Evolutionary conservation across 2,329 filamentous ascomycete genomes (phyloP).

Genomic region (Penicillium sp.): DNA sequence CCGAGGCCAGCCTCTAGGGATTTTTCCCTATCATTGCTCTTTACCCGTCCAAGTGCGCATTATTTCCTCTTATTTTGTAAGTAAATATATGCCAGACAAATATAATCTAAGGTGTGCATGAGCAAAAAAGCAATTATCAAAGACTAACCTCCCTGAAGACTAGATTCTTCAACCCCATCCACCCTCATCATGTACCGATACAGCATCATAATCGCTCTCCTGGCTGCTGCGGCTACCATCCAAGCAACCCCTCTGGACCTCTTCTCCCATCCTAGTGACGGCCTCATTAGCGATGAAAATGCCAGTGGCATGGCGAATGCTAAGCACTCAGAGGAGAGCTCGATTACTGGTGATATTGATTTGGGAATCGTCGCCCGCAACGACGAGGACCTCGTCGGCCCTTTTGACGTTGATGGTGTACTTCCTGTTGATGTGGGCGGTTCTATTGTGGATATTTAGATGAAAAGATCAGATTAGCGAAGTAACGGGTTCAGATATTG

Average conservation of each 20-base stretch:
- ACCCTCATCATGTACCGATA: neutral
- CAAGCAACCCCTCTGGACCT: neutral
- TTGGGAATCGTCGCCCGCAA: neutral
- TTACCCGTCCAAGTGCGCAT: neutral
- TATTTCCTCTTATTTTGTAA: neutral
- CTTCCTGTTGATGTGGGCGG: neutral
- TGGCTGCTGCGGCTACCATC: neutral
- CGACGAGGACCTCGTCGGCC: neutral
- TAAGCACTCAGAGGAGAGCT: neutral
- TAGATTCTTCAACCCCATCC: neutral
- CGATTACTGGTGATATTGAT: slow-evolving; percentile 1
- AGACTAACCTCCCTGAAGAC: neutral
- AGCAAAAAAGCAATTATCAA: neutral
- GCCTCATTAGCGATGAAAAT: neutral
- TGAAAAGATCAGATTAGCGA: neutral
- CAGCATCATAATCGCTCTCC: neutral
- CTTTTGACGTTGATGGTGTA: neutral
- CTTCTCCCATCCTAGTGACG: neutral
- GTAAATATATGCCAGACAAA: slow-evolving; percentile 3
- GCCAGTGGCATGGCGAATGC: neutral
- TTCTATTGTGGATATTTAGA: neutral
- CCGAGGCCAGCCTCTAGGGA: neutral
- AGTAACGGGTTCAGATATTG: neutral
- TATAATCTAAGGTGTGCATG: too few species aligned
- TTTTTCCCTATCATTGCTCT: neutral